phyloP scores from a whole-genome alignment of 495 filamentous ascomycete species.

The Aspergillus avenaceus region DNA sequence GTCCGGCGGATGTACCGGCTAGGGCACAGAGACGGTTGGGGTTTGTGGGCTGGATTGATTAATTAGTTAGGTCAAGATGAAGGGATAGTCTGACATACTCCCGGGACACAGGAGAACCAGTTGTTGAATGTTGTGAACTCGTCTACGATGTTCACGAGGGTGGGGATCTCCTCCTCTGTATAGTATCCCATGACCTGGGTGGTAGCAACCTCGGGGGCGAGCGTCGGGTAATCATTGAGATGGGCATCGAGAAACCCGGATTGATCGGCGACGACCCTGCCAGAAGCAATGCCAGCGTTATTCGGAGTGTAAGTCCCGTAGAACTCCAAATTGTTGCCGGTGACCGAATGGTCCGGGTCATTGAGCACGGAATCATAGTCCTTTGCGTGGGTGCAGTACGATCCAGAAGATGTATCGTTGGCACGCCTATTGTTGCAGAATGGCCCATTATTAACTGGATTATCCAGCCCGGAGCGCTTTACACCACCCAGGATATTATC shows the following conservation, averaged over 20 bases:
- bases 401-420: conserved; percentile 30
- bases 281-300: conserved; percentile 31
- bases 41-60: conserved; percentile 36
- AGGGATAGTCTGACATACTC: conserved; percentile 26
- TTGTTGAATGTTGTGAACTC: conserved; percentile 50
- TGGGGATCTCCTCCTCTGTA: conserved; percentile 44
- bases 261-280: conserved; percentile 29
- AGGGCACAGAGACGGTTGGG: conserved; percentile 46
- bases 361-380: conserved; percentile 42
- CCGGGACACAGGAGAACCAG: conserved; percentile 48
- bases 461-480: conserved; percentile 33
- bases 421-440: conserved; percentile 43
- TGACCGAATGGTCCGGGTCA: conserved; percentile 48
- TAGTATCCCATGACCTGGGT: conserved; percentile 50
- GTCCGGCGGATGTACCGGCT: conserved; percentile 44
- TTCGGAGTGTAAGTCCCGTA: conserved; percentile 40
- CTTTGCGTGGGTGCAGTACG: conserved; percentile 35
- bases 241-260: conserved; percentile 50
- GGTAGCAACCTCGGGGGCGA: conserved; percentile 31
- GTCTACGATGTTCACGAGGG: conserved; percentile 42
- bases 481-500: conserved; percentile 44
- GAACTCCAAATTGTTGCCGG: conserved; percentile 50
- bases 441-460: conserved; percentile 41
- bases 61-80: conserved; percentile 8
- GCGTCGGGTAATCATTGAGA: conserved; percentile 28